Conservation (phyloP, 129 eudicot genomes). For the Artemisia tridentata region DNA sequence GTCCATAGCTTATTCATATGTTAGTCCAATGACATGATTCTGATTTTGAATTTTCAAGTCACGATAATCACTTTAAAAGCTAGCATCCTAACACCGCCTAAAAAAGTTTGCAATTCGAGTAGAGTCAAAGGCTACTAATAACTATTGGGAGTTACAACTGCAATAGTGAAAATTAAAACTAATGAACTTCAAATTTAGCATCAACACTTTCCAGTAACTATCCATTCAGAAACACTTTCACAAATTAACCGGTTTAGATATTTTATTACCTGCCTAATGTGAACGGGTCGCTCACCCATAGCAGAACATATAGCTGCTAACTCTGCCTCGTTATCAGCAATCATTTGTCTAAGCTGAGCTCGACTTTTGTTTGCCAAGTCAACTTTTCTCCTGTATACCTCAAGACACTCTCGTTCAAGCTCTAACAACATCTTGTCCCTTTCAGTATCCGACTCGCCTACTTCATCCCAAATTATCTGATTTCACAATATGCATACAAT, state of each 20-base stretch:
- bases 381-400: slow-evolving; percentile 76
- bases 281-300: slow-evolving; percentile 82
- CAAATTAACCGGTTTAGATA: background rate
- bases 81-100: too few species aligned
- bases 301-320: slow-evolving; percentile 79
- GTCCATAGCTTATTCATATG: background rate
- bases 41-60: background rate
- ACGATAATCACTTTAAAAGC: too few species aligned
- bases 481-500: slow-evolving; percentile 14
- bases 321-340: slow-evolving; percentile 88
- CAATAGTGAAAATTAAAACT: background rate
- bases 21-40: too few species aligned
- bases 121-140: background rate
- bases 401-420: slow-evolving; percentile 79
- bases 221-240: background rate
- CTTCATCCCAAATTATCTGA: slow-evolving; percentile 96
- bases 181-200: background rate
- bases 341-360: slow-evolving; percentile 74
- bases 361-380: slow-evolving; percentile 72
- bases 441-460: slow-evolving; percentile 80
- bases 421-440: slow-evolving; percentile 75
- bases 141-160: slow-evolving; percentile 12
- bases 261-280: slow-evolving; percentile 71
- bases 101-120: background rate
- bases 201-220: background rate